Base-by-base conservation (phyloP, 768 basidiomycete species). In the Hypsizygus marmoreus region DNA sequence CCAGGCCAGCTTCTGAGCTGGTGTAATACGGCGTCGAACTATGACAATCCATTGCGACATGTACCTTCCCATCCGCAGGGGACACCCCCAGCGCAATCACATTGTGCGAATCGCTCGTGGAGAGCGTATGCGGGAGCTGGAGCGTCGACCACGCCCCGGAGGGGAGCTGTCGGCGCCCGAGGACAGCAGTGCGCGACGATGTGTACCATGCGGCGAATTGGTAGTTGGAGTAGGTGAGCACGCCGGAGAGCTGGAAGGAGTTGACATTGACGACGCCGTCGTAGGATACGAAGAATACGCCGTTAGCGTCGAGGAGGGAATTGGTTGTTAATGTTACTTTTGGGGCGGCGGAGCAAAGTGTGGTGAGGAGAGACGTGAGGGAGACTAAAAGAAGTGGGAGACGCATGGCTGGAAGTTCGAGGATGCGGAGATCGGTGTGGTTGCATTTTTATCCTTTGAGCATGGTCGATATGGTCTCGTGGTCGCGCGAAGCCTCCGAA, bases 121-220 rank as follows among this genome's bases (percentile, higher is more conserved):
- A 67, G 2, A 76, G 58, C 14, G 65, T 66, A 49, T 74, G 72
- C 0, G 70, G 71, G 4, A 76, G 61, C 39, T 73, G 71, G 3
- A 76, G 60, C 6, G 67, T 72, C 7, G 64, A 55, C 73, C 75
- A 76, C 33, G 52, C 48, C 14, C 70, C 71, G 1, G 70, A 69
- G 12, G 72, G 71, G 4, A 75, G 62, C 23, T 65, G 64, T 31
- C 71, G 59, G 6, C 75, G 64, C 4, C 65, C 74, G 4, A 76
- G 66, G 13, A 73, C 55, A 6, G 71, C 69, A n/a, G 50, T 50
- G 2, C 69, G 55, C 13, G 70, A 66, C 0, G 73, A 69, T 1
- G 73, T 76, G 49, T 74, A 76, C 75, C 75, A 76, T 2, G 59
- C 73, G 25, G 68, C 71, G 47, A 62, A 76, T 63, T 76, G 75